Base-by-base conservation (phyloP, 352 stramenopile species). In the Globisporangium heterothallicum region DNA sequence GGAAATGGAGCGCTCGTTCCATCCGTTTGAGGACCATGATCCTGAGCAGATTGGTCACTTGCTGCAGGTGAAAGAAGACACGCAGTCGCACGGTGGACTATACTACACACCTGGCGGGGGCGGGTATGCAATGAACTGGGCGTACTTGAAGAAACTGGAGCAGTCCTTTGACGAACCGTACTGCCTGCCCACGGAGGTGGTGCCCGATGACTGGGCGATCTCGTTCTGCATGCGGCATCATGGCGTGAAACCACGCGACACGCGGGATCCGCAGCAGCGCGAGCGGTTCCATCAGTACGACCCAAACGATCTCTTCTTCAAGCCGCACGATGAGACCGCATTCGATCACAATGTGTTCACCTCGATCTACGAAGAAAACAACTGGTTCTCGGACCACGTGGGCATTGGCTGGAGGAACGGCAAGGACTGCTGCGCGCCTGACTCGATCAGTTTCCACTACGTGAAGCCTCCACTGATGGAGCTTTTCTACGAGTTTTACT, bases 201-300 rank as follows among this genome's bases (percentile, higher is more conserved):
- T 92, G 5, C 77, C 78, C 2, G 84, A 94, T 61, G 84, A 94
- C 66, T 92, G 78, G 81, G 84, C 79, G 18, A 91, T 91, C 53
- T 91, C 81, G 36, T 94, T 94, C 49, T 94, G 84, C 61, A 94
- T 94, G 84, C 57, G 66, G 9, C 68, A 88, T 41, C 74, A 88
- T 30, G 71, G 72, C 7, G 72, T 92, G 21, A 62, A 58, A n/a
- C 82, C 82, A 0, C 10, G 69, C 26, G 84, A 94, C 61, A 92
- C 81, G n/a, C 68, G 84, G 30, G 84, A 94, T 61, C 50, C 53
- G 13, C 22, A 69, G 26, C 66, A 84, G 54, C 68, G 84, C 45
- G 84, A 94, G 61, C 72, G 84, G 8, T 94, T 92, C 58, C 84
- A 94, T 55, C 80, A 92, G 62, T 94, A 92, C 61, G 72, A 88